Conservation (phyloP, 1,284 basidiomycete genomes). For the Thecaphora thlaspeos region DNA sequence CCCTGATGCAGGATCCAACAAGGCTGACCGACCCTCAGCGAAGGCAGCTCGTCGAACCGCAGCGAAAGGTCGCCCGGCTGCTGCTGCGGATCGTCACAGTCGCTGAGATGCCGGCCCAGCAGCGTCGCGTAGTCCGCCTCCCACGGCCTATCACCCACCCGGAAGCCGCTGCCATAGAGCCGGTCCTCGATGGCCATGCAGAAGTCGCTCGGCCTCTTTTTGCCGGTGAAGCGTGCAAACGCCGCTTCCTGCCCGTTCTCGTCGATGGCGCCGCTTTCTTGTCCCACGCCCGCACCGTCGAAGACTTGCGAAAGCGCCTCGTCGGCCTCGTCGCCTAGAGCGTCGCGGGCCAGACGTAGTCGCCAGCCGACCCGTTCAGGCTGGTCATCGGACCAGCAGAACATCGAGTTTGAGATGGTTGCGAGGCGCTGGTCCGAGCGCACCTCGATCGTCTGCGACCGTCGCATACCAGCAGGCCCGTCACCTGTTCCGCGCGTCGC, state of each 20-base stretch:
- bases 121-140: conserved; percentile 19
- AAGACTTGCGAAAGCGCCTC: not conserved
- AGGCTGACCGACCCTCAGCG: conserved; percentile 19
- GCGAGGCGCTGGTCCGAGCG: conserved; percentile 19
- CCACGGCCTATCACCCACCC: conserved; percentile 8
- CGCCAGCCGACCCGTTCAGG: conserved; percentile 23
- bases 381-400: conserved; percentile 33
- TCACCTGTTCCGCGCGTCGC: conserved; percentile 4
- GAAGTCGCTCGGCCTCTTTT: conserved; percentile 17
- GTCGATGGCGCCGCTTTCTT: not conserved
- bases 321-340: not conserved
- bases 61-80: conserved; percentile 10
- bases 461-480: conserved; percentile 24
- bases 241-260: conserved; percentile 3
- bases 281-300: not conserved
- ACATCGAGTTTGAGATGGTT: conserved; percentile 11
- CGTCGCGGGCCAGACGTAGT: conserved; percentile 6
- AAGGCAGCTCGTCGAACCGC: conserved; percentile 13
- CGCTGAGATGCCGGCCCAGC: conserved; percentile 1
- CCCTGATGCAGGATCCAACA: conserved; percentile 36
- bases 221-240: conserved; percentile 18
- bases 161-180: conserved; percentile 13
- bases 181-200: conserved; percentile 20
- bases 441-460: conserved; percentile 24
- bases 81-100: not conserved